Evolutionary conservation across 2,329 filamentous ascomycete genomes (phyloP).

Genomic region (Alternaria gaisen): DNA sequence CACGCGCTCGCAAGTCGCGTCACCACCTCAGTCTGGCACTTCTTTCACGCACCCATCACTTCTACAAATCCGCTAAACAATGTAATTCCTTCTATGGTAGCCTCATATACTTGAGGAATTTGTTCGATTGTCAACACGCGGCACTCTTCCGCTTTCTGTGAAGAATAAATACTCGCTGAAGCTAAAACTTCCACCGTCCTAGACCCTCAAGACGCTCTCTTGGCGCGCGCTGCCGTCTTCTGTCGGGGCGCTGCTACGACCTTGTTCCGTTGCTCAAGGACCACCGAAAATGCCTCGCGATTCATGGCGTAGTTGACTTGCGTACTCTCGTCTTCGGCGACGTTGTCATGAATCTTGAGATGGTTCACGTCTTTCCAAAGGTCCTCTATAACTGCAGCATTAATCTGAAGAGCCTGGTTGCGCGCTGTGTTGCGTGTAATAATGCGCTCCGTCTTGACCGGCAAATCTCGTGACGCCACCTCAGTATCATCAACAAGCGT

Average conservation of each 20-base stretch:
- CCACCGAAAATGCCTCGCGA: not conserved
- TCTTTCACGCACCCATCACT: not conserved
- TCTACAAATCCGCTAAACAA: not conserved
- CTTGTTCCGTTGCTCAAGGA: not conserved
- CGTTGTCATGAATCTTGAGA: slow-evolving; percentile 25
- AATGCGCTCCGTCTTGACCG: slow-evolving; percentile 4
- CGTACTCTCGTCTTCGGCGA: slow-evolving; percentile 14
- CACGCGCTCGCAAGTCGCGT: not conserved
- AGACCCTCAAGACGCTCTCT: not conserved
- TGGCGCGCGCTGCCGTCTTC: not conserved
- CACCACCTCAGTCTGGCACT: not conserved
- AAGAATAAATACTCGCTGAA: not conserved
- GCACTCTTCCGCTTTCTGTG: not conserved
- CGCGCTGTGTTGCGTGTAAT: slow-evolving; percentile 22
- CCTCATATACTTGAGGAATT: not conserved
- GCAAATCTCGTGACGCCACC: not conserved
- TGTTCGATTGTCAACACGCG: not conserved
- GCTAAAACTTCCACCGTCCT: not conserved
- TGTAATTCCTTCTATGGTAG: not conserved
- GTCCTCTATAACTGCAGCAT: slow-evolving; percentile 24
- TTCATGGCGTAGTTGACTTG: slow-evolving; percentile 20
- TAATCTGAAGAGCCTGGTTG: slow-evolving; percentile 27
- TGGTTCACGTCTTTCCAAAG: slow-evolving; percentile 22
- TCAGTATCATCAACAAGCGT: not conserved
- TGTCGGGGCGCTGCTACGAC: not conserved